A percentile compares a stretch with the other conserved stretches of the same genome.
These are phyloP conservation scores for Trichosporon faecale DNA, from an alignment of 1,284 basidiomycete genomes.

Conservation along the genomic window DNA sequence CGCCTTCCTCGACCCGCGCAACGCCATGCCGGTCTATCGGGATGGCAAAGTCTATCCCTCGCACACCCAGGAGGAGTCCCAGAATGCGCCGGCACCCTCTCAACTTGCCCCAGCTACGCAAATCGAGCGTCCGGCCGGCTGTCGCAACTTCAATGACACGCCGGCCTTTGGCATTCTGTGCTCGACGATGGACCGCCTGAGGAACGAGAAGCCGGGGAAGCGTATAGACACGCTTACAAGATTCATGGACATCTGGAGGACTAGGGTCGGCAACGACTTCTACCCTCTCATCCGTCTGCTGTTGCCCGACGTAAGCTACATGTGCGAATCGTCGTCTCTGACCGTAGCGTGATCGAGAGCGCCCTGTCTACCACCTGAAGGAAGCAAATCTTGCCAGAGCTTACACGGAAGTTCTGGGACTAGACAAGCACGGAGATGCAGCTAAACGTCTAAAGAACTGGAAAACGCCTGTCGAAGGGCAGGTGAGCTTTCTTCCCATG, in stretches of 20 bases:
- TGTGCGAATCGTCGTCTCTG: not conserved
- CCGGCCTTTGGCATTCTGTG: constrained; percentile 50
- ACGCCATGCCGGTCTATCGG: not conserved
- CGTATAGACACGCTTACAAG: constrained; percentile 41
- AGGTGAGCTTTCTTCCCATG: constrained; percentile 24
- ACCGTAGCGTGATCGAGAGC: constrained; percentile 78
- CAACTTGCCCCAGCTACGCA: constrained; percentile 28
- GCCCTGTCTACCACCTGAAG: constrained; percentile 84
- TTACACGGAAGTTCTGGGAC: constrained; percentile 80
- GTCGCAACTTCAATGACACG: constrained; percentile 47
- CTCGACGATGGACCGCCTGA: constrained; percentile 47
- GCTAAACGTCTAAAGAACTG: constrained; percentile 77
- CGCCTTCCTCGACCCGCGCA: not conserved
- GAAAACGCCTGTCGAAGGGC: constrained; percentile 66
- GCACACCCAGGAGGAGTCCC: not conserved
- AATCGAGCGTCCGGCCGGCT: constrained; percentile 48
- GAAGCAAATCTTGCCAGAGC: constrained; percentile 85
- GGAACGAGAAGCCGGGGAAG: constrained; percentile 43
- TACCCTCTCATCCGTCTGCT: constrained; percentile 55
- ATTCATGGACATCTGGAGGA: constrained; percentile 51
- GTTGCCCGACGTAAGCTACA: constrained; percentile 52
- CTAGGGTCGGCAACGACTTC: constrained; percentile 54
- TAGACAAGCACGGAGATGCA: constrained; percentile 71
- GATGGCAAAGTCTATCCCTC: constrained; percentile 1
- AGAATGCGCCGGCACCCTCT: not conserved